These are phyloP conservation scores for Dichomitus squalens DNA, from an alignment of 1,284 basidiomycete genomes.

Conservation along the genomic window DNA sequence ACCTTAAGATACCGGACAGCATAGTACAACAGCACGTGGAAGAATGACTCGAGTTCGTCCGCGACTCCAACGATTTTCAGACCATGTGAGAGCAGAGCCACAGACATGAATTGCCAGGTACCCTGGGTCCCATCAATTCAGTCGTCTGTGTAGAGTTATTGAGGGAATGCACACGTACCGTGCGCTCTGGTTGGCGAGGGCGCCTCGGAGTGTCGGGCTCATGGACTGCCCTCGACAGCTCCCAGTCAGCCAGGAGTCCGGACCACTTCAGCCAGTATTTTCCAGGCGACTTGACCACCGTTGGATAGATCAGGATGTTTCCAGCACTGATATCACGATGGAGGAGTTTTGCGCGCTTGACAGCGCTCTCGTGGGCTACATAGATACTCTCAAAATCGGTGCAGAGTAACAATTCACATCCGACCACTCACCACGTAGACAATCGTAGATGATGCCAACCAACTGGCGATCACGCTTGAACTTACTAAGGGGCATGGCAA, in stretches of 20 bases:
- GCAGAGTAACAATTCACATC: too few species aligned
- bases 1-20: background rate
- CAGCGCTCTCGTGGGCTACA: too few species aligned
- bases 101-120: background rate
- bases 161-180: background rate
- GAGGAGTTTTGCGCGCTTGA: too few species aligned
- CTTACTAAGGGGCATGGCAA: background rate
- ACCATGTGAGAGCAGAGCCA: background rate
- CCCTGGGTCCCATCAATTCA: background rate
- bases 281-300: background rate
- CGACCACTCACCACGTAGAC: background rate
- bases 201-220: background rate
- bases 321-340: background rate
- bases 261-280: background rate
- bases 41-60: background rate
- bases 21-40: background rate
- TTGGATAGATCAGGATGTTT: conserved; percentile 1
- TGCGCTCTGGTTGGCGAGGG: background rate
- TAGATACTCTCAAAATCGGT: too few species aligned
- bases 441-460: background rate
- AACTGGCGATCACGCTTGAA: background rate
- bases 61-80: background rate
- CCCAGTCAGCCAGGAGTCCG: conserved; percentile 1
- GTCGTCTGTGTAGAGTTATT: background rate
- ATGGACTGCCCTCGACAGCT: background rate